phyloP scores from a whole-genome alignment of 169 alveolate genomes.

The Plasmodium ovale region DNA sequence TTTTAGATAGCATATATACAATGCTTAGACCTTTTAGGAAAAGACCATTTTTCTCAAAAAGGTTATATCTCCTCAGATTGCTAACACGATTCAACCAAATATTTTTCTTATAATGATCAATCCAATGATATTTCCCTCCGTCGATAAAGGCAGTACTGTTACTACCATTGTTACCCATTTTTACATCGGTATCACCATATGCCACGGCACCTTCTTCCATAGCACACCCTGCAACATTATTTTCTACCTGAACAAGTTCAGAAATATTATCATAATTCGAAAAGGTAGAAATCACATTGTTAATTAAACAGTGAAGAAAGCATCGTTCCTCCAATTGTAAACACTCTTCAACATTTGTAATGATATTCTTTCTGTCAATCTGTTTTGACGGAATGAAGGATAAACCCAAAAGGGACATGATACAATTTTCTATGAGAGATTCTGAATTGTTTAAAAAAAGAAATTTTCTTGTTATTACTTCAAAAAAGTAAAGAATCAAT shows the following conservation, averaged over 20 bases:
- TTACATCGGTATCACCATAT: background rate
- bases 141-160: background rate
- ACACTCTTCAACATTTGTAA: conserved; percentile 26
- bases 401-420: conserved; percentile 43
- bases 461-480: conserved; percentile 54
- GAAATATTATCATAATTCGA: conserved; percentile 30
- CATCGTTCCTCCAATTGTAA: conserved; percentile 53
- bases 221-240: background rate
- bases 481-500: conserved; percentile 71
- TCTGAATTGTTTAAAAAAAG: conserved; percentile 52
- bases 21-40: conserved; percentile 47
- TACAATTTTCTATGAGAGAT: conserved; percentile 51
- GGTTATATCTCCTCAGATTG: conserved; percentile 42
- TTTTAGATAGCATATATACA: conserved; percentile 49
- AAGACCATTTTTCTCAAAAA: conserved; percentile 44
- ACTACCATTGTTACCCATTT: background rate
- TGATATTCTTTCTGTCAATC: conserved; percentile 26
- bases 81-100: conserved; percentile 7
- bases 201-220: background rate
- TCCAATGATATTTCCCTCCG: background rate
- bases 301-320: conserved; percentile 28
- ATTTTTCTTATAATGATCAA: conserved; percentile 48
- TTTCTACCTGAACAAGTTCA: conserved; percentile 17
- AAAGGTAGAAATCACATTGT: conserved; percentile 23
- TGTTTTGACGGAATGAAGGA: conserved; percentile 55